Evolutionary conservation across 345 rosid species (phyloP), one percentile per base, ranked within the genome.

Genomic region (Boechera retrofracta): DNA sequence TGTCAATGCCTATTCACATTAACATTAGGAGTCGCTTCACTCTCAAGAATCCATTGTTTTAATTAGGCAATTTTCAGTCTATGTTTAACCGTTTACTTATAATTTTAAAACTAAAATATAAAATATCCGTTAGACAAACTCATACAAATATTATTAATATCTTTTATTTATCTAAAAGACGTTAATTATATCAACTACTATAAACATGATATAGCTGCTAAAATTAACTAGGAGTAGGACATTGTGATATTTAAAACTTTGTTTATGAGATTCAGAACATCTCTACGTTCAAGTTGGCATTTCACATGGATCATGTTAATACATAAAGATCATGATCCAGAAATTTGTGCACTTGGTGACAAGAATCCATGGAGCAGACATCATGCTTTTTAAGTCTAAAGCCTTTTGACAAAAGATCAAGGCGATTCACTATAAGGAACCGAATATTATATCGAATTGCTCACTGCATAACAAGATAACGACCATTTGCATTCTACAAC

Each of bases 1-100:
- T 32, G 58, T 72, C 16, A 47, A 59, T 72, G 28, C n/a, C 38
- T 56, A 21, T 74, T 74, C 66, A 74, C 66, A 65, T 56, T 66
- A 39, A 41, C 18, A 45, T 15, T 39, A 10, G 16, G 6, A 70
- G 31, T 29, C 44, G 18, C 18, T 70, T 70, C 55, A 70, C 63
- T 13, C n/a, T 24, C n/a, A 54, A 38, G 51, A 53, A 54, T 35
- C 12, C 32, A 8, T 33, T 36, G 35, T 10, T 59, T 38, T 60
- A 10, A 9, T 59, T 18, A 59, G 29, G 29, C 15, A 16, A 2
- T 16, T n/a, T n/a, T 32, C 28, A 35, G 28, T 59, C 15, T 59
- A 35, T 36, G 26, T 66, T 32, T 49, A 44, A 66, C 52, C 26
- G 5, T 32, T 29, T 65, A 28, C 18, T 60, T 11, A 21, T 61